phyloP scores from a whole-genome alignment of 2,329 filamentous ascomycete genomes.

The Colletotrichum musae region DNA sequence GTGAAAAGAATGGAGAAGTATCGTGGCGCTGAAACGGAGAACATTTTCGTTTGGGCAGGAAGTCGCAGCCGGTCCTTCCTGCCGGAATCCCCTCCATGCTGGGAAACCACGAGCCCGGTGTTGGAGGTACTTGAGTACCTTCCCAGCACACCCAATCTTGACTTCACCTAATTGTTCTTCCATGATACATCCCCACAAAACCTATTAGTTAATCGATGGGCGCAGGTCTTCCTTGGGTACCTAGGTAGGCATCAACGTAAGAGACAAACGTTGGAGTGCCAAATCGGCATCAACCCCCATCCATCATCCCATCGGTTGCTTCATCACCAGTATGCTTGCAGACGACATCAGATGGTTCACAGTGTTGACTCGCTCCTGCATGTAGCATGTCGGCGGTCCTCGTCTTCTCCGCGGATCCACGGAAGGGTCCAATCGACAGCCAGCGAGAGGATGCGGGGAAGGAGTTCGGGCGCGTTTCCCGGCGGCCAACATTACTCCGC shows the following conservation, averaged over 20 bases:
- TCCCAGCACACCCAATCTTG: not conserved
- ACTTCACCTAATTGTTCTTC: not conserved
- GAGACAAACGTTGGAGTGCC: no score
- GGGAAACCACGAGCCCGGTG: no score
- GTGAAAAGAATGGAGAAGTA: no score
- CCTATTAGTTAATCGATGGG: no score
- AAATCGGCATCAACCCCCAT: not conserved
- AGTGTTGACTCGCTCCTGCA: not conserved
- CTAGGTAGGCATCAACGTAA: not conserved
- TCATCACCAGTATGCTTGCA: conserved; percentile 15
- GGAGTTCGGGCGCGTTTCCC: not conserved
- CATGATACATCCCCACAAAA: no score
- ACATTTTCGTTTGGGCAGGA: no score
- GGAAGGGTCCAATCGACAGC: conserved; percentile 17
- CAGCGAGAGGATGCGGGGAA: conserved; percentile 13
- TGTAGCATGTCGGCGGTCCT: not conserved
- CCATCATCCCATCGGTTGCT: conserved; percentile 2
- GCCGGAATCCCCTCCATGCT: no score
- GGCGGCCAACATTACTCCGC: no score
- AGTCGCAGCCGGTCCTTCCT: no score
- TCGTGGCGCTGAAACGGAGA: no score
- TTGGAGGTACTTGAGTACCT: no score
- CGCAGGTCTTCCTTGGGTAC: not conserved
- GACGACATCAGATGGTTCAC: conserved; percentile 32
- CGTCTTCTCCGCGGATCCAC: conserved; percentile 9